phyloP scores from a whole-genome alignment of 192 early-diverging fungal species.

The Jimgerdemannia flammicorona region DNA sequence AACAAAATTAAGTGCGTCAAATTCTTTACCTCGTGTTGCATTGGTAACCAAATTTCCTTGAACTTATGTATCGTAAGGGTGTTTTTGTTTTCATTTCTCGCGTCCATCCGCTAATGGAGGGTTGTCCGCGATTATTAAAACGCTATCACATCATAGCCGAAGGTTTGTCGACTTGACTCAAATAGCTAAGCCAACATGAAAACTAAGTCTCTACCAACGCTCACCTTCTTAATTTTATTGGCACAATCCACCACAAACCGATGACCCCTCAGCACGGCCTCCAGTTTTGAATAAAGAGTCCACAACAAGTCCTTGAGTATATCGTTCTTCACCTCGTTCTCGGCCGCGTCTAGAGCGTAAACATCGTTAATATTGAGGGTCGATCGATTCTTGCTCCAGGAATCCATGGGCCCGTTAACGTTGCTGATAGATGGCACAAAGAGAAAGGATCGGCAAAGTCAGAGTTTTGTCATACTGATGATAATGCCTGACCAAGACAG shows the following conservation, averaged over 20 bases:
- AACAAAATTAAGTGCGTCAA: no score
- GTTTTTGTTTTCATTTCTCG: background rate
- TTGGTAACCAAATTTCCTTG: conserved; percentile 44
- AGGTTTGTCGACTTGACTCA: no score
- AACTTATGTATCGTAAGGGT: conserved; percentile 38
- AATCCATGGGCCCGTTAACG: conserved; percentile 22
- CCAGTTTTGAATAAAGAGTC: conserved; percentile 73
- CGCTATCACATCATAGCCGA: no score
- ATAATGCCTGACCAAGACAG: no score
- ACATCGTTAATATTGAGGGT: conserved; percentile 19
- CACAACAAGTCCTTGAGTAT: conserved; percentile 71
- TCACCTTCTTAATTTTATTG: conserved; percentile 33
- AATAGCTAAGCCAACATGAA: no score
- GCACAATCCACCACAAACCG: conserved; percentile 64
- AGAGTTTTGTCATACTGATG: no score
- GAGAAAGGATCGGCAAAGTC: no score
- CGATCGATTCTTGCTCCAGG: background rate
- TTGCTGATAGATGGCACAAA: background rate
- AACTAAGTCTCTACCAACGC: background rate
- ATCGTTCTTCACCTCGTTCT: conserved; percentile 59
- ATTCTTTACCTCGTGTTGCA: conserved; percentile 35
- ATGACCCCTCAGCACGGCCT: conserved; percentile 72
- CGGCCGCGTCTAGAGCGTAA: conserved; percentile 46
- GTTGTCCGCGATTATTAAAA: no score
- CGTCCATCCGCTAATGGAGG: background rate